Base-by-base conservation (phyloP, 176 grass and related monocot genomes). In the Bolboschoenus planiculmis region DNA sequence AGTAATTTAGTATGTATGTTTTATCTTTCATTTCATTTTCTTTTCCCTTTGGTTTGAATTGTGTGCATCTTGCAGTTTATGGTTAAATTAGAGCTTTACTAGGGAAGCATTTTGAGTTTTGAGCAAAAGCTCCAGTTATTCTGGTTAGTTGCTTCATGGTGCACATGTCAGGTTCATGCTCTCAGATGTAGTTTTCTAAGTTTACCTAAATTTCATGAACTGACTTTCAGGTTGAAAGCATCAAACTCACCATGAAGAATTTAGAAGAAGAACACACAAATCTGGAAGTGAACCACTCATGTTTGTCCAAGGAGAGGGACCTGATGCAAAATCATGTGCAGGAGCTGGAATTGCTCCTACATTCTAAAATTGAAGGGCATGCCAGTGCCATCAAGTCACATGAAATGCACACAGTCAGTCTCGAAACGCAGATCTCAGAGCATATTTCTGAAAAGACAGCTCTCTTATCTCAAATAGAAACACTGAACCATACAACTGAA, bases 401-500 rank as follows among this genome's bases (percentile, higher is more conserved):
- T 85, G 72, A 91, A 80, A 83, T 88, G 53, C 44, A 91, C 51
- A 37, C 46, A 33, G 58, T 53, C 29, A 63, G 62, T 51, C 82
- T 85, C 23, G 37, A 87, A 64, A 76, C 90, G 24, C 77, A 97
- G 51, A 91, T 90, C 84, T 94, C 65, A 82, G 57, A 63, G 40
- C 80, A 82, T 82, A 66, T 82, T 29, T 88, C 89, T 16, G 93
- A 95, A 85, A 88, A 65, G 82, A 61, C 48, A 62, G 68, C 87
- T 60, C 87, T 99, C 68, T 63, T 81, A 34, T 80, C 88, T 3
- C 89, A 95, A 63, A 90, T 95, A 50, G 85, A 90, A 54, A 56
- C 73, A 55, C 58, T 95, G 82, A 85, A 91, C 83, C 83, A 86
- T 78, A 99, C 84, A 44, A 95, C 95, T 83, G 86, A 91, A 50